phyloP scores from a whole-genome alignment of 2,329 filamentous ascomycete species.

The Fusarium acutatum region DNA sequence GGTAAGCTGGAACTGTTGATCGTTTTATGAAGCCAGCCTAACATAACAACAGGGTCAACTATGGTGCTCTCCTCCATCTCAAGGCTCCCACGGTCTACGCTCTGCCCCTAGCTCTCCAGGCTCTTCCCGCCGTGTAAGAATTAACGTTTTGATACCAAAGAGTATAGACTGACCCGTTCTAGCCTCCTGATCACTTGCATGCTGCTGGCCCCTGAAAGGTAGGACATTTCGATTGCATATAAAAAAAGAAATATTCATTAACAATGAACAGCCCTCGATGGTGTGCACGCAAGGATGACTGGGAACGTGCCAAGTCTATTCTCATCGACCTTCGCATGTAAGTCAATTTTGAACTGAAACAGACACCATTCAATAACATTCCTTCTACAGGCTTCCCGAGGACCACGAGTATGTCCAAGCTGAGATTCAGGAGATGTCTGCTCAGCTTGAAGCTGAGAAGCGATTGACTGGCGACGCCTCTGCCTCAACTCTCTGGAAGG shows the following conservation, averaged over 20 bases:
- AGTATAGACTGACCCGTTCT: background rate
- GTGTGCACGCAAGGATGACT: constrained; percentile 72
- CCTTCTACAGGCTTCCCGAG: constrained; percentile 54
- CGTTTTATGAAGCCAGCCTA: background rate
- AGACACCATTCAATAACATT: background rate
- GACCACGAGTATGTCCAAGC: constrained; percentile 64
- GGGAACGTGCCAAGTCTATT: constrained; percentile 67
- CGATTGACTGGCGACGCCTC: constrained; percentile 62
- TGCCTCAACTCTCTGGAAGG: constrained; percentile 66
- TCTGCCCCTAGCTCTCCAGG: constrained; percentile 71
- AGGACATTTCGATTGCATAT: background rate
- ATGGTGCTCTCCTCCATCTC: constrained; percentile 59
- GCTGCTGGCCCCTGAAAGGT: constrained; percentile 63
- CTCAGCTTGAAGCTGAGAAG: constrained; percentile 70
- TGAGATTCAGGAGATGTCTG: constrained; percentile 68
- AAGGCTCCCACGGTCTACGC: constrained; percentile 61
- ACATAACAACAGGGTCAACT: constrained; percentile 63
- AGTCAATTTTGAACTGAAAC: background rate
- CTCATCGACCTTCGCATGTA: constrained; percentile 60
- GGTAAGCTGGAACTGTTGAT: constrained; percentile 39
- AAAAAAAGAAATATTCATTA: background rate
- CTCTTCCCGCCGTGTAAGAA: constrained; percentile 64
- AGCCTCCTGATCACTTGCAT: constrained; percentile 67
- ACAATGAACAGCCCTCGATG: constrained; percentile 66
- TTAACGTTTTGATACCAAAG: no score